Evolutionary conservation across 192 early-diverging fungal genomes (phyloP).

Genomic region (Podila epicladia): DNA sequence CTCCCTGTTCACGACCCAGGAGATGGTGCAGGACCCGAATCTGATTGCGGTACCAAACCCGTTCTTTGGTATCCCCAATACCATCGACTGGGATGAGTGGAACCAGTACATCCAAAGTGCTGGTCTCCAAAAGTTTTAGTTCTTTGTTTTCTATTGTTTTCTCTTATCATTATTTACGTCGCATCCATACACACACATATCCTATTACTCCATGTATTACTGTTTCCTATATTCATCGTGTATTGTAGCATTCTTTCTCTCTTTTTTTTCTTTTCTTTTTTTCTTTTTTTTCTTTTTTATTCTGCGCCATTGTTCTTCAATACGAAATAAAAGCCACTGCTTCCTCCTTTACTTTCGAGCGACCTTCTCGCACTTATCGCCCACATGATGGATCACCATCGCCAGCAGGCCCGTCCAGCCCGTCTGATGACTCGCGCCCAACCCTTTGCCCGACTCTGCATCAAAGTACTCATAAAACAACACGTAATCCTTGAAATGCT

Average conservation of each 20-base stretch:
- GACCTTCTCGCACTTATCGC: conserved; percentile 28
- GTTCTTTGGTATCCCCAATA: conserved; percentile 49
- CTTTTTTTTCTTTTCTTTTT: conserved; percentile 2
- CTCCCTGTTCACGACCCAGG: conserved; percentile 32
- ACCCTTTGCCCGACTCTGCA: conserved; percentile 57
- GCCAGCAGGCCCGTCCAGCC: conserved; percentile 65
- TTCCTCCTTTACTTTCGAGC: not conserved
- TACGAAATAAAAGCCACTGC: not conserved
- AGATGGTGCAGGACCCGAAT: conserved; percentile 24
- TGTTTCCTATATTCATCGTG: not conserved
- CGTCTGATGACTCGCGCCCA: conserved; percentile 66
- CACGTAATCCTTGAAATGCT: conserved; percentile 58
- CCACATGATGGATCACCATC: conserved; percentile 43
- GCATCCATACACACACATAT: no score
- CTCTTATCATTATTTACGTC: not conserved
- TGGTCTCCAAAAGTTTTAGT: conserved; percentile 33
- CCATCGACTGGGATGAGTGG: conserved; percentile 53
- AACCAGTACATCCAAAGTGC: conserved; percentile 46
- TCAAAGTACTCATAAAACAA: conserved; percentile 66
- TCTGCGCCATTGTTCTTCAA: not conserved
- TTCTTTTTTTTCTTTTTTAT: conserved; percentile 1
- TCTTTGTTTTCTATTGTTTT: not conserved
- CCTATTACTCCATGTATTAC: not conserved
- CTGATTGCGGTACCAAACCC: conserved; percentile 35
- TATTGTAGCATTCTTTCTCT: not conserved